phyloP scores from a whole-genome alignment of 225 moss, liverwort and hornwort species.

The Straminergon stramineum region DNA sequence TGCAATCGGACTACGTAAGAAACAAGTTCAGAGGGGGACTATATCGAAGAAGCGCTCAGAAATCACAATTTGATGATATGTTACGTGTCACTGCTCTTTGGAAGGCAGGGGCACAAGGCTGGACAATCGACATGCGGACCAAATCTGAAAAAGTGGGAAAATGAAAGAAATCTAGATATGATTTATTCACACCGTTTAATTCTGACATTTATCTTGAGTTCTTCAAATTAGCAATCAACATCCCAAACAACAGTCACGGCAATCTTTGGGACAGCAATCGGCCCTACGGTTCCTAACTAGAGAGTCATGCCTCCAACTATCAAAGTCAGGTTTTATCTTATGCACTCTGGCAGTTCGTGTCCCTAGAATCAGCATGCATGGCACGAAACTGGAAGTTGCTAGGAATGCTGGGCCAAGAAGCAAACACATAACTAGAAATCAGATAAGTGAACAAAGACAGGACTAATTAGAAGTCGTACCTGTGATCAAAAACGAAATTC shows the following conservation, averaged over 20 bases:
- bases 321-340: not conserved
- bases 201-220: not conserved
- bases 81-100: not conserved
- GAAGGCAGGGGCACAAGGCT: not conserved
- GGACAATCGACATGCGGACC: not conserved
- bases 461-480: slow-evolving; percentile 18
- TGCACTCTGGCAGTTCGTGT: not conserved
- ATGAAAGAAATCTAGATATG: not conserved
- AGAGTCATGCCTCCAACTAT: not conserved
- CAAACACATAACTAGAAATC: not conserved
- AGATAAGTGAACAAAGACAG: not conserved
- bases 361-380: not conserved
- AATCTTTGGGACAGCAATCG: not conserved
- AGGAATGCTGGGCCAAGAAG: not conserved
- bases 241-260: not conserved
- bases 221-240: not conserved
- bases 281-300: not conserved
- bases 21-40: not conserved
- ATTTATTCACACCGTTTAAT: too few species aligned
- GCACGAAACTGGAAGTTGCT: not conserved
- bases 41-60: not conserved
- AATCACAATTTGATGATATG: not conserved
- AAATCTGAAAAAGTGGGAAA: not conserved
- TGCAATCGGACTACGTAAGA: not conserved
- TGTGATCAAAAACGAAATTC: slow-evolving; percentile 98